Evolutionary conservation across 345 rosid genomes (phyloP).

Genomic region (Iberis pinnata): DNA sequence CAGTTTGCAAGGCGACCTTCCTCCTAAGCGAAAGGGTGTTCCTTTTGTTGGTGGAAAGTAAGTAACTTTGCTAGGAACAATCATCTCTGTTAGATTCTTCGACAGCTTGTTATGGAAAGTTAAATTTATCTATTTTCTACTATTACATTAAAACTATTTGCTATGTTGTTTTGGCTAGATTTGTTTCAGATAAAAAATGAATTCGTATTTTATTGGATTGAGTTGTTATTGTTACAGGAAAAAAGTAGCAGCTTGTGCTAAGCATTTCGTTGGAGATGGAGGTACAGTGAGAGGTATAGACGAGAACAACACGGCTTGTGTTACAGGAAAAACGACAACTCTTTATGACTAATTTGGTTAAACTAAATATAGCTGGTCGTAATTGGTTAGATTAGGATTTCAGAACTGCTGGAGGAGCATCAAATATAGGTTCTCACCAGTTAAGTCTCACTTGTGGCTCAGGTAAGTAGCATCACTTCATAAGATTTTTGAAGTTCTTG

Average conservation of each 20-base stretch:
- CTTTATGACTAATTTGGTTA: too few species aligned
- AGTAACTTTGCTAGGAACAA: slow-evolving; percentile 17
- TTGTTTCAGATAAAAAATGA: background rate
- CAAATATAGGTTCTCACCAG: too few species aligned
- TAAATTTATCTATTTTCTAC: background rate
- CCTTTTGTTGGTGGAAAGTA: slow-evolving; percentile 68
- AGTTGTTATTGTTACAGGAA: slow-evolving; percentile 26
- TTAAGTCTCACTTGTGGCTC: too few species aligned
- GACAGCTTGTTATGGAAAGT: too few species aligned
- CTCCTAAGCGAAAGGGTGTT: slow-evolving; percentile 41
- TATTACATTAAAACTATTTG: background rate
- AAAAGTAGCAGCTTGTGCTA: slow-evolving; percentile 28
- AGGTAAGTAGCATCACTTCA: too few species aligned
- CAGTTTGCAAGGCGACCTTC: slow-evolving; percentile 64
- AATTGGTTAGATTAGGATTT: too few species aligned
- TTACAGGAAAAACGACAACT: too few species aligned
- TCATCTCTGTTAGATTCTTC: background rate
- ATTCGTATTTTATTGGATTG: background rate
- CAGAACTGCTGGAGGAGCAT: too few species aligned
- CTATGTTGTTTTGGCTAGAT: background rate
- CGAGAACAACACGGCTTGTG: slow-evolving; percentile 53
- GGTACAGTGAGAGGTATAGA: slow-evolving; percentile 49
- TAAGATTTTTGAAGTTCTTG: too few species aligned
- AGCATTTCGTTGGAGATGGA: slow-evolving; percentile 53
- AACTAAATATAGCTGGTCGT: too few species aligned